These are phyloP conservation scores for Rhodamnia rubescens DNA, from an alignment of 345 rosid genomes.

Conservation along the genomic window DNA sequence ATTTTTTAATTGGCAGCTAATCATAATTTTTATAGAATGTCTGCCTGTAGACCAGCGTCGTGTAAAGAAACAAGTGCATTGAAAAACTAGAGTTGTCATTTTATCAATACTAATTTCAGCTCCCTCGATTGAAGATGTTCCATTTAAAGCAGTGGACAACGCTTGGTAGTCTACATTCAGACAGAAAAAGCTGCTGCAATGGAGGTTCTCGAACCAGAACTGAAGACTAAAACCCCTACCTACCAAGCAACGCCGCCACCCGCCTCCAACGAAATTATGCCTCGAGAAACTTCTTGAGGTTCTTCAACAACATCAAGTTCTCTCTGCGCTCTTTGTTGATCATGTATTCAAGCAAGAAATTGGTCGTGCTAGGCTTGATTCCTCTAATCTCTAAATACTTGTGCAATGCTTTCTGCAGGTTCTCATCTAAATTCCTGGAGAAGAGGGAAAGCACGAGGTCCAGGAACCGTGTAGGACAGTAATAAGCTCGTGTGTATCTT, in stretches of 20 bases:
- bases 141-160: background rate
- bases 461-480: background rate
- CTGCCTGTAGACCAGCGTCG: background rate
- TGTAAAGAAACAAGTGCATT: background rate
- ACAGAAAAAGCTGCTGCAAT: background rate
- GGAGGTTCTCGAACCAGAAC: background rate
- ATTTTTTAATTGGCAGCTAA: background rate
- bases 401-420: slow-evolving; percentile 68
- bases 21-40: background rate
- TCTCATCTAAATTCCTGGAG: slow-evolving; percentile 79
- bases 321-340: slow-evolving; percentile 77
- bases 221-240: background rate
- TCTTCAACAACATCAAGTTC: slow-evolving; percentile 58
- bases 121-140: background rate
- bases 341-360: slow-evolving; percentile 90
- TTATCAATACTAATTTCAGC: background rate
- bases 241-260: slow-evolving; percentile 4
- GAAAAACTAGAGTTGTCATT: background rate
- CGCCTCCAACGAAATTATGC: too few relatives aligned
- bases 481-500: too few relatives aligned
- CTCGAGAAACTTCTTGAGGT: slow-evolving; percentile 17
- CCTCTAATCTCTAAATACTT: slow-evolving; percentile 76
- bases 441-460: background rate
- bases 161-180: background rate
- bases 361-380: slow-evolving; percentile 59